phyloP scores from a whole-genome alignment of 371 early-diverging fungal genomes.

The Lichtheimia ramosa region DNA sequence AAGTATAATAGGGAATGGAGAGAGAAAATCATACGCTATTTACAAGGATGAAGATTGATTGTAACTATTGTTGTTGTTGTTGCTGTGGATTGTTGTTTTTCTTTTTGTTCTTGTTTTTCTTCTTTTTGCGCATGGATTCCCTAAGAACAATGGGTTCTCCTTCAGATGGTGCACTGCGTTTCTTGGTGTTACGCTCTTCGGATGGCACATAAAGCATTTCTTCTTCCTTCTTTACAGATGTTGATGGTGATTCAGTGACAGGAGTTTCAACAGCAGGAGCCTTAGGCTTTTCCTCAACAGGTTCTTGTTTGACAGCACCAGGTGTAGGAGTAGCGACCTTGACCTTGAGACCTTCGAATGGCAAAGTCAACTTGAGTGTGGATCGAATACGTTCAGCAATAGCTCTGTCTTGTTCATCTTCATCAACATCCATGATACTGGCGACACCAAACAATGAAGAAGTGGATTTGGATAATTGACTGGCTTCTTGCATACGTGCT shows the following conservation, averaged over 20 bases:
- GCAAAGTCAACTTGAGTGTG: slow-evolving; percentile 24
- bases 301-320: not conserved
- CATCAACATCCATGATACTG: not conserved
- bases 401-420: slow-evolving; percentile 24
- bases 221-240: slow-evolving; percentile 1
- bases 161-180: not conserved
- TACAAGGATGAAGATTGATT: too few species aligned
- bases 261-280: not conserved
- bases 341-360: slow-evolving; percentile 22
- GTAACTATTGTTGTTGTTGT: too few species aligned
- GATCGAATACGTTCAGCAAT: slow-evolving; percentile 32
- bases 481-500: slow-evolving; percentile 19
- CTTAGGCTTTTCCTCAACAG: not conserved
- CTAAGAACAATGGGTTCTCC: slow-evolving; percentile 5
- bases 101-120: slow-evolving; percentile 10
- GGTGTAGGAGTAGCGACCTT: slow-evolving; percentile 5
- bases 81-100: slow-evolving; percentile 4
- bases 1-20: not conserved
- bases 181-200: slow-evolving; percentile 32
- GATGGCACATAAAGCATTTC: slow-evolving; percentile 36
- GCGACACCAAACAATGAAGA: slow-evolving; percentile 52
- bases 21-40: too few species aligned
- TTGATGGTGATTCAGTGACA: slow-evolving; percentile 21
- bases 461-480: slow-evolving; percentile 28
- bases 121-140: slow-evolving; percentile 10